These are phyloP conservation scores for Urtica urens DNA, from an alignment of 306 rosid genomes.

Conservation along the genomic window DNA sequence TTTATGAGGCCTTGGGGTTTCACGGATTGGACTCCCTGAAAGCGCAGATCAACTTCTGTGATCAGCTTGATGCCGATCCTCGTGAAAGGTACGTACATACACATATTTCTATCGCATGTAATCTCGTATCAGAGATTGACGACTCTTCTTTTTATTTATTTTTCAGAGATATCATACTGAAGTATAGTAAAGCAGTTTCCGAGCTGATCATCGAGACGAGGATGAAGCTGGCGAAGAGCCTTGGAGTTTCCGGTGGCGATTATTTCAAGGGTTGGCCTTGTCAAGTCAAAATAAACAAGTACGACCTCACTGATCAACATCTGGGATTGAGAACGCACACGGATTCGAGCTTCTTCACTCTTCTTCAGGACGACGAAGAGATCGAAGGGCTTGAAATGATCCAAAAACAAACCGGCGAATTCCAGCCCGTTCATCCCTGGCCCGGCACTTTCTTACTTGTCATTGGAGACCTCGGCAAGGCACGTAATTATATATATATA, in stretches of 20 bases:
- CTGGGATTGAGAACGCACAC: constrained; percentile 47
- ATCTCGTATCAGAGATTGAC: too few relatives aligned
- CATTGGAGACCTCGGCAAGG: constrained; percentile 47
- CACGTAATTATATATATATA: constrained; percentile 8
- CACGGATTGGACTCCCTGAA: too few relatives aligned
- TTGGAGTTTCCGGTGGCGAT: constrained; percentile 24
- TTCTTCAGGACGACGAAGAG: constrained; percentile 57
- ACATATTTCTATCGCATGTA: too few relatives aligned
- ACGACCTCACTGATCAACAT: constrained; percentile 35
- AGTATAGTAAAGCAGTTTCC: constrained; percentile 31
- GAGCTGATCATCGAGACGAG: constrained; percentile 26
- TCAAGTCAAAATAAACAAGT: constrained; percentile 50
- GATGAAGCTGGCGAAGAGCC: constrained; percentile 31
- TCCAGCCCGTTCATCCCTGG: constrained; percentile 29
- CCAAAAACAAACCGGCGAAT: constrained; percentile 25
- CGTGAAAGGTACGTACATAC: too few relatives aligned
- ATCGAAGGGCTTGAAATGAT: constrained; percentile 56
- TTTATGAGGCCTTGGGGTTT: too few relatives aligned
- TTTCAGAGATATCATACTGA: constrained; percentile 20
- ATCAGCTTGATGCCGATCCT: too few relatives aligned
- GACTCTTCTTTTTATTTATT: too few relatives aligned
- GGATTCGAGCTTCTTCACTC: constrained; percentile 42
- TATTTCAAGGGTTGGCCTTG: constrained; percentile 36
- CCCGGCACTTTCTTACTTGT: constrained; percentile 35
- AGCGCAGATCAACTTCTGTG: too few relatives aligned